These are phyloP conservation scores for Psilocybe mexicana DNA, from an alignment of 1,284 basidiomycete species.

Conservation along the genomic window DNA sequence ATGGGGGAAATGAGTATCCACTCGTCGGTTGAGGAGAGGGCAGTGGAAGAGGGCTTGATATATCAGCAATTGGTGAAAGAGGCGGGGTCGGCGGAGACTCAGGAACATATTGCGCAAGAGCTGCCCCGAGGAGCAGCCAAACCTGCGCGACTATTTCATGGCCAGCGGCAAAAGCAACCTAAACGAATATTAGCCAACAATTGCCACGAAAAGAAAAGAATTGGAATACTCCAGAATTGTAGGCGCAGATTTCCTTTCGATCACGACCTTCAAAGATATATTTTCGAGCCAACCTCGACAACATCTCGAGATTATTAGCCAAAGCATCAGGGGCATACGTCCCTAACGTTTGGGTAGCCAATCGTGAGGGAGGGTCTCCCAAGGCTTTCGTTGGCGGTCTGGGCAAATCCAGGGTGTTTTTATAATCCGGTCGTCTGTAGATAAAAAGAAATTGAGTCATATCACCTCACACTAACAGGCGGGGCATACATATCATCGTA, in stretches of 20 bases:
- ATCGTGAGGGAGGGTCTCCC: conserved; percentile 48
- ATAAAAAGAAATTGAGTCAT: neutral
- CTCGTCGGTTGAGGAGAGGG: conserved; percentile 15
- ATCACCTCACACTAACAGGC: conserved; percentile 7
- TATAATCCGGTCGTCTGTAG: conserved; percentile 8
- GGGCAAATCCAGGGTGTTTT: conserved; percentile 18
- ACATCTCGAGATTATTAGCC: conserved; percentile 47
- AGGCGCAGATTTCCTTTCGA: conserved; percentile 49
- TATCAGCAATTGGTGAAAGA: conserved; percentile 19
- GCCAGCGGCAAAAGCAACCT: conserved; percentile 66
- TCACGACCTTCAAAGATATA: conserved; percentile 65
- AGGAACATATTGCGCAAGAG: conserved; percentile 53
- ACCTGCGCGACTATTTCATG: conserved; percentile 64
- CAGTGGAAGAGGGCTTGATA: conserved; percentile 15
- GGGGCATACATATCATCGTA: conserved; percentile 79
- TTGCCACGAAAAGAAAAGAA: neutral
- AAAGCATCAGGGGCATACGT: conserved; percentile 40
- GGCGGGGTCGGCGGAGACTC: conserved; percentile 30
- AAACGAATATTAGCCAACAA: conserved; percentile 6
- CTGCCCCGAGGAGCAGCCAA: conserved; percentile 67
- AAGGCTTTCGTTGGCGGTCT: conserved; percentile 45
- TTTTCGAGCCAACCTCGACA: conserved; percentile 63
- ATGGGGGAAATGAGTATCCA: conserved; percentile 21
- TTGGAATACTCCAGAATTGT: conserved; percentile 53
- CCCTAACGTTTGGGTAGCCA: conserved; percentile 57